Evolutionary conservation across 345 rosid species (phyloP).

Genomic region (Gossypium herbaceum): DNA sequence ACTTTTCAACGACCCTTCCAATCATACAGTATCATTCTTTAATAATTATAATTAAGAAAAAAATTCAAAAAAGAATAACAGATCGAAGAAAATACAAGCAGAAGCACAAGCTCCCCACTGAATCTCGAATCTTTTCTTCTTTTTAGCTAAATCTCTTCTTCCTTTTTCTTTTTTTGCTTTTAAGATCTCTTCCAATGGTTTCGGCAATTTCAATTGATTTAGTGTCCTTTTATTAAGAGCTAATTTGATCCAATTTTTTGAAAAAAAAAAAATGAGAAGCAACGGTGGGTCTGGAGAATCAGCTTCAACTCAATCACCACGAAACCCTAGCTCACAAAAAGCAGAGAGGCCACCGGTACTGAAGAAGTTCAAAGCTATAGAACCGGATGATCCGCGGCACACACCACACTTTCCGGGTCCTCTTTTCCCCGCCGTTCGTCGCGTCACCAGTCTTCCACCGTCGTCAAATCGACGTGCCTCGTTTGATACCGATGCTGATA

Average conservation of each 20-base stretch:
- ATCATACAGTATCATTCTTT: not conserved
- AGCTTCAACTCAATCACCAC: not conserved
- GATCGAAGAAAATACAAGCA: not conserved
- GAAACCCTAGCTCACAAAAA: conserved; percentile 23
- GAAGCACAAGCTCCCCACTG: conserved; percentile 1
- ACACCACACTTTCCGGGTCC: conserved; percentile 60
- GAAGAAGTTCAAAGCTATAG: conserved; percentile 45
- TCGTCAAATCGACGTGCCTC: conserved; percentile 41
- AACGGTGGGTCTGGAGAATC: conserved; percentile 7
- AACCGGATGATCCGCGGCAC: conserved; percentile 23
- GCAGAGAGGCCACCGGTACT: conserved; percentile 51
- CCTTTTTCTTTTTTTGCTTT: not conserved
- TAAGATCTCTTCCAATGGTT: conserved; percentile 7
- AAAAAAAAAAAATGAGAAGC: not conserved
- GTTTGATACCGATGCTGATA: conserved; percentile 12
- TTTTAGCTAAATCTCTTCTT: not conserved
- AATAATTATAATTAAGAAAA: too few species aligned
- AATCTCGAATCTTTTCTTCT: not conserved
- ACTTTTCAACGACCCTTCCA: not conserved
- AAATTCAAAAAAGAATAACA: not conserved
- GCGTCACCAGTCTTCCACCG: conserved; percentile 29
- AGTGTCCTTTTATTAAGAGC: not conserved
- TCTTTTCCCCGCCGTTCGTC: conserved; percentile 53
- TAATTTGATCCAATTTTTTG: not conserved
- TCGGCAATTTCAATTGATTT: not conserved